Base-by-base conservation (phyloP, 139 green algal genomes). In the Choricystis sp. region DNA sequence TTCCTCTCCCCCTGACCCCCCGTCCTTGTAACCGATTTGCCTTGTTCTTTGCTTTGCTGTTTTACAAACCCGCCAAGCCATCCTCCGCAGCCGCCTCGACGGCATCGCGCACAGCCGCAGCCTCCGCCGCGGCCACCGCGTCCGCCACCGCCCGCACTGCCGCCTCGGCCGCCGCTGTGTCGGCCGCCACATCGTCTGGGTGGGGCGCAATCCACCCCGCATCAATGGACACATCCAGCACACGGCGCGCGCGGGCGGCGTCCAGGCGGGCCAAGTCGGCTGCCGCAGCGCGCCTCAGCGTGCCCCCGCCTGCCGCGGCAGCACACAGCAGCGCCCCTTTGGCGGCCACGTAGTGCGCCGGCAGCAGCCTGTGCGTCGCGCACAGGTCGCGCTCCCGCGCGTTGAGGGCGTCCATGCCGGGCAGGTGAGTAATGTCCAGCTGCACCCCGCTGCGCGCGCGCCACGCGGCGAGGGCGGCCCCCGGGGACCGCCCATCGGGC, bases 271-370 rank as follows among this genome's bases (percentile, higher is more conserved):
- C 16, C 9, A 16, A 9, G 16, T 9, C 40, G 9, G 16, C 9
- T 21, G 40, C 40, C 9, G 9, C 40, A 9, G 40, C 40, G 9
- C 40, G 40, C 40, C 9, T 21, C 40, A 52, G 16, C 40, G 16
- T 16, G 16, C 40, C 16, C 40, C 40, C 40, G 16, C 40, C 40
- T 9, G 40, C 16, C 40, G 9, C 40, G 40, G 40, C n/a, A n/a
- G n/a, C 40, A 9, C 40, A 16, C 73, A 95, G 76, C 61, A 88
- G 74, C 1, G 65, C 57, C n/a, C 86, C 83, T 74, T 93, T 93
- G 23, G 93, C 71, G 21, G 74, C 72, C 29, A 96, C 74, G 73
- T 92, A 93, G 48, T 96, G 81, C 26, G 76, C 69, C 0, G 89
- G 89, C 49, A 94, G 73, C 66, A 95, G 72, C 2, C 89, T 72